A percentile compares a stretch with the other conserved stretches of the same genome.
Conservation (phyloP, 169 alveolate species). For the Cryptosporidium viatorum region DNA sequence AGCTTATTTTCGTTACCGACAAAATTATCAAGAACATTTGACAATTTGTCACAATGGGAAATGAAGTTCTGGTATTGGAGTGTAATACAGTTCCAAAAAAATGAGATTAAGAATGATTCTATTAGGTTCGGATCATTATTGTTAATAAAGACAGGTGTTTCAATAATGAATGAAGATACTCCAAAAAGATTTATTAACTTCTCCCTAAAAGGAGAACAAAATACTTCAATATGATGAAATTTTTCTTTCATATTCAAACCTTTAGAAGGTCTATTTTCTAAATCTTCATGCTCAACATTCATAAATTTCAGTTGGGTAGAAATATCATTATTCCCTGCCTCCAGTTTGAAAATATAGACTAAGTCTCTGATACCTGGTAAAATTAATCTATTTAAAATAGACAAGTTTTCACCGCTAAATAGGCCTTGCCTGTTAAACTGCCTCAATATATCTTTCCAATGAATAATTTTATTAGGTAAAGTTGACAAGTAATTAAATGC, state of each 20-base stretch:
- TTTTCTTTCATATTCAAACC: not conserved
- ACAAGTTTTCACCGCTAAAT: not conserved
- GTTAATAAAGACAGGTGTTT: not conserved
- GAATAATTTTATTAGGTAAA: slow-evolving; percentile 5
- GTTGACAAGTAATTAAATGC: slow-evolving; percentile 26
- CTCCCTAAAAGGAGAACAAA: slow-evolving; percentile 27
- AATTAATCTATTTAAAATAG: not conserved
- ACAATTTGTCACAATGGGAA: not conserved
- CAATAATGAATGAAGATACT: not conserved
- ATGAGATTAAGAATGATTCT: slow-evolving; percentile 11
- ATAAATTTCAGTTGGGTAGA: slow-evolving; percentile 1
- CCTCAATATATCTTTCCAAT: slow-evolving; percentile 14
- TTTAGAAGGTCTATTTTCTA: not conserved
- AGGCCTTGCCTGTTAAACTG: not conserved
- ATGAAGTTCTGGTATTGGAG: slow-evolving; percentile 46
- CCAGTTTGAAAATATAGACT: not conserved
- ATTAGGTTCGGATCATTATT: slow-evolving; percentile 2
- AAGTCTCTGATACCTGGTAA: slow-evolving; percentile 37
- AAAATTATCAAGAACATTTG: slow-evolving; percentile 3
- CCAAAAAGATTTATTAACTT: slow-evolving; percentile 42
- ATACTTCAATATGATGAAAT: slow-evolving; percentile 10
- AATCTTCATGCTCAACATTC: not conserved
- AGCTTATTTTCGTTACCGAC: not conserved
- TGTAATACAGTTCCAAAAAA: slow-evolving; percentile 67
- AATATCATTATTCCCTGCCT: not conserved